Evolutionary conservation across 208 protist species (phyloP), one percentile per base, ranked within the genome.

Genomic region (Trypanosoma brucei): DNA sequence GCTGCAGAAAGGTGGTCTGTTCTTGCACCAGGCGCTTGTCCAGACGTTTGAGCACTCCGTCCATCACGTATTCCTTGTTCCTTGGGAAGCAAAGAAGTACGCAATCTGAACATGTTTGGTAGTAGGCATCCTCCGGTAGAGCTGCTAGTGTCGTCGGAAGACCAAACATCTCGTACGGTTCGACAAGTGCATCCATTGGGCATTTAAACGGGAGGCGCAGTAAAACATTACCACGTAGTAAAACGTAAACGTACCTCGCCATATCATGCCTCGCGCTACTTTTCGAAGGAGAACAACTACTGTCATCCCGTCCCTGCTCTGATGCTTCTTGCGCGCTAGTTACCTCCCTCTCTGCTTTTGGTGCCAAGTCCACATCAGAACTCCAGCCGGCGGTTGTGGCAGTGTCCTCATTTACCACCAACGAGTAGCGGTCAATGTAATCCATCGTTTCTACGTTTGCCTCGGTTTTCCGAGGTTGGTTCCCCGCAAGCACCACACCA

Each of bases 151-250:
- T 74, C 13, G 85, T 38, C 8, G 68, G 70, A 51, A 84, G 65
- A 0, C 75, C 81, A 68, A 93, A 77, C 1, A 74, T 51, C 51
- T 93, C 87, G 11, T 75, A 72, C 0, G 72, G 73, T 33, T 79
- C 75, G 11, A 93, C 70, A 31, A 72, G 69, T 50, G 71, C 81
- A 38, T 81, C 60, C 42, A 81, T 49, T 48, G 65, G 72, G 39
- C 72, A 70, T 5, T 38, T 55, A 36, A 65, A 74, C 14, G 57
- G 70, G 3, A 71, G 51, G 33, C 73, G 78, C 49, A 76, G 58
- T 6, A 62, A 57, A 13, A 48, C 61, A 36, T 59, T 73, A 0
- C 81, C 81, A 31, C 78, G 70, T 2, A 89, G 59, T 39, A 89
- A 51, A 13, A 85, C 62, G 52, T 68, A 62, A 2, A 84, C 59